Evolutionary conservation across 208 protist genomes (phyloP).

Genomic region (Porcisia hertigi): DNA sequence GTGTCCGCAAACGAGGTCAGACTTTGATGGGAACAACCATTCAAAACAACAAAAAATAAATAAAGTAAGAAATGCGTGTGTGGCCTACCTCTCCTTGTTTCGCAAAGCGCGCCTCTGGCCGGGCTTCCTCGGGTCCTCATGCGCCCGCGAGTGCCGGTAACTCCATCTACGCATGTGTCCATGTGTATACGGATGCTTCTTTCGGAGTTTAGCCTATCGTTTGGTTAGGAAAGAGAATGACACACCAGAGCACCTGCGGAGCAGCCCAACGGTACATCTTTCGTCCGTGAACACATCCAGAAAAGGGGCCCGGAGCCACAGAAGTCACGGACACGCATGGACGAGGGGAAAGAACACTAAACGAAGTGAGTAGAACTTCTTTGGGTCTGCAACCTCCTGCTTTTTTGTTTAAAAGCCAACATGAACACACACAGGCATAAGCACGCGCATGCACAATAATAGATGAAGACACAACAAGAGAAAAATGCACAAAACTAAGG

Average conservation of each 20-base stretch:
- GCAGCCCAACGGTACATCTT: no score
- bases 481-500: no score
- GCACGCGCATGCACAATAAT: neutral
- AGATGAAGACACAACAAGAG: neutral
- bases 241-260: neutral
- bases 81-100: neutral
- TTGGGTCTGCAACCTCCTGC: neutral
- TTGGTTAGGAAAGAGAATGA: neutral
- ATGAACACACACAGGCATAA: neutral
- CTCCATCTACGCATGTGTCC: neutral
- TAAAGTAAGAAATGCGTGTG: neutral
- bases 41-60: neutral
- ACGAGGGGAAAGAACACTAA: neutral
- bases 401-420: neutral
- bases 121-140: neutral
- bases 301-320: neutral
- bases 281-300: neutral
- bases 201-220: neutral
- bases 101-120: neutral
- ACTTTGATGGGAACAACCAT: neutral
- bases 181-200: neutral
- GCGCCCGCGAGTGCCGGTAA: neutral
- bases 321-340: neutral
- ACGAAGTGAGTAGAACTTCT: neutral
- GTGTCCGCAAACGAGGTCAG: neutral